Evolutionary conservation across 768 basidiomycete genomes (phyloP).

Genomic region (Leucosporidium yakuticum): DNA sequence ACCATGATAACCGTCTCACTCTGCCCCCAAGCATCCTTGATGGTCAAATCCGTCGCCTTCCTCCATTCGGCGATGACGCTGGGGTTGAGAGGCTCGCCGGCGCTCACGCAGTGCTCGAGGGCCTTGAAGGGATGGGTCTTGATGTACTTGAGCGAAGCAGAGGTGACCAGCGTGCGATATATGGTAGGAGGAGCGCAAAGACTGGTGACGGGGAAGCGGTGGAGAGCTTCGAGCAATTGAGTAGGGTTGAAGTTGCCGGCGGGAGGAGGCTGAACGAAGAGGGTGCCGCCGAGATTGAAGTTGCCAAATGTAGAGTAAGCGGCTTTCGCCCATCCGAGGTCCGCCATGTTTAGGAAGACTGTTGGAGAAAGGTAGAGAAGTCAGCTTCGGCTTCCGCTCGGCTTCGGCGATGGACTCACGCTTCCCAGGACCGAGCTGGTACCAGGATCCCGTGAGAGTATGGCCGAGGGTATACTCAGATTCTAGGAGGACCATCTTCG

Average conservation of each 20-base stretch:
- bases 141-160: conserved; percentile 5
- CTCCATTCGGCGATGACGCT: conserved; percentile 22
- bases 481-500: conserved; percentile 25
- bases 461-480: conserved; percentile 12
- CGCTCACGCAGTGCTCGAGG: conserved; percentile 25
- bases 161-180: conserved; percentile 25
- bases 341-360: conserved; percentile 23
- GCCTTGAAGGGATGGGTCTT: conserved; percentile 6
- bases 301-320: conserved; percentile 15
- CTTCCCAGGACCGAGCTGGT: conserved; percentile 12
- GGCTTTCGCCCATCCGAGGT: conserved; percentile 35
- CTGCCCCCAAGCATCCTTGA: conserved; percentile 30
- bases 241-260: conserved; percentile 14
- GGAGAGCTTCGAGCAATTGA: conserved; percentile 20
- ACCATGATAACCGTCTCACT: conserved; percentile 22
- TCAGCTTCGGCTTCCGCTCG: neutral
- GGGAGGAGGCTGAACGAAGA: conserved; percentile 28
- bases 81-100: conserved; percentile 33
- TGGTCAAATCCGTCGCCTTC: conserved; percentile 9
- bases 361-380: neutral
- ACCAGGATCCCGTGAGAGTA: conserved; percentile 24
- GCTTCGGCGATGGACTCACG: neutral
- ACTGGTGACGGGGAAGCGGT: conserved; percentile 21
- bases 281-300: conserved; percentile 24
- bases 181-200: conserved; percentile 34